Conservation (phyloP, 2,329 filamentous ascomycete genomes). For the Diaporthe australafricana region DNA sequence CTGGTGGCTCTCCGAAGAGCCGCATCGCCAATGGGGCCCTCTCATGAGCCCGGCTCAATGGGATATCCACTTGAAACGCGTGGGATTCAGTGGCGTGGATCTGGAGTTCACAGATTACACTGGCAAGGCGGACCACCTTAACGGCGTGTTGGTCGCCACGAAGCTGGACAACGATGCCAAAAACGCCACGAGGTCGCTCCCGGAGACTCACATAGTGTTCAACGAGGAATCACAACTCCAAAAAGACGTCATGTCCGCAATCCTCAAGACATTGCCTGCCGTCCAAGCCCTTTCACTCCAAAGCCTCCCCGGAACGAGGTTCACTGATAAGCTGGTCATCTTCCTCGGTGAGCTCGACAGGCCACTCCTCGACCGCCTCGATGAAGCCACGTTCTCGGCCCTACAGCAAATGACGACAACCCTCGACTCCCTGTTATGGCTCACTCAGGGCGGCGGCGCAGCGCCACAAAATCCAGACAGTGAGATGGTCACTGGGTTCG, state of each 20-base stretch:
- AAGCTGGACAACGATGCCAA: background rate
- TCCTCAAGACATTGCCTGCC: background rate
- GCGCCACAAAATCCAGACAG: constrained; percentile 16
- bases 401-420: background rate
- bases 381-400: background rate
- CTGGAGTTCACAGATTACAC: background rate
- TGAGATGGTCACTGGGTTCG: constrained; percentile 33
- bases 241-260: background rate
- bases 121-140: background rate
- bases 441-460: constrained; percentile 28
- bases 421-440: constrained; percentile 22
- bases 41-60: background rate
- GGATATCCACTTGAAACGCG: constrained; percentile 3
- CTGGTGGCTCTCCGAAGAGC: constrained; percentile 6
- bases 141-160: background rate
- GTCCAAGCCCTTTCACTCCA: background rate
- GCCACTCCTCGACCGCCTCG: background rate
- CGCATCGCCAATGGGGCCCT: constrained; percentile 13
- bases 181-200: background rate
- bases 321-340: background rate
- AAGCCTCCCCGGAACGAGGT: background rate
- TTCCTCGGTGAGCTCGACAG: background rate
- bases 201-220: background rate
- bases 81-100: constrained; percentile 20
- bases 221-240: background rate